Evolutionary conservation across 108 stramenopile species (phyloP).

Genomic region (Cyclotella atomus): DNA sequence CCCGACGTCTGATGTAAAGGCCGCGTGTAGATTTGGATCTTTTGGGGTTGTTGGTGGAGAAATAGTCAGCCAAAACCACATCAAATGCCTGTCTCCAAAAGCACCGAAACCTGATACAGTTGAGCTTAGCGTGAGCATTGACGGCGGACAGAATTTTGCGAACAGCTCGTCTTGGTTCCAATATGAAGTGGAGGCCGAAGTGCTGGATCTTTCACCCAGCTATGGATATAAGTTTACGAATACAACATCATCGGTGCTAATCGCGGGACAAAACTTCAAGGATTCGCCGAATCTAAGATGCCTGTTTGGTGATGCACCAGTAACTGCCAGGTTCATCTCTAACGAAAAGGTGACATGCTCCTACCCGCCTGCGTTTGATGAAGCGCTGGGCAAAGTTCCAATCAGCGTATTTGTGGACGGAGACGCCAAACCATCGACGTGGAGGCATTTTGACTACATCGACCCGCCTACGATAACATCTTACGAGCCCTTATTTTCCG

Average conservation of each 20-base stretch:
- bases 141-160: conserved; percentile 27
- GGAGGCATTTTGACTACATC: conserved; percentile 45
- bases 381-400: conserved; percentile 5
- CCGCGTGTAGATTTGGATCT: conserved; percentile 41
- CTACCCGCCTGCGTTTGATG: conserved; percentile 7
- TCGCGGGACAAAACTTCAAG: conserved; percentile 39
- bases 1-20: not conserved
- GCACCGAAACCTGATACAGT: conserved; percentile 15
- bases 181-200: conserved; percentile 37
- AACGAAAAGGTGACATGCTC: conserved; percentile 27
- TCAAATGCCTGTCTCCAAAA: conserved; percentile 34
- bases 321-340: conserved; percentile 32
- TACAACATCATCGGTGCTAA: conserved; percentile 18
- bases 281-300: conserved; percentile 34
- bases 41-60: conserved; percentile 21
- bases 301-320: conserved; percentile 30
- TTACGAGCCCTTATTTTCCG: conserved; percentile 11
- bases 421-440: conserved; percentile 10
- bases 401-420: conserved; percentile 22
- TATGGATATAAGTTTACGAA: conserved; percentile 19
- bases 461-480: conserved; percentile 18
- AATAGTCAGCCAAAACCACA: conserved; percentile 27
- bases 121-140: conserved; percentile 31
- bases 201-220: conserved; percentile 25
- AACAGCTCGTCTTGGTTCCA: conserved; percentile 35